Evolutionary conservation across 2,329 filamentous ascomycete species (phyloP).

Genomic region (Penicillium sp.): DNA sequence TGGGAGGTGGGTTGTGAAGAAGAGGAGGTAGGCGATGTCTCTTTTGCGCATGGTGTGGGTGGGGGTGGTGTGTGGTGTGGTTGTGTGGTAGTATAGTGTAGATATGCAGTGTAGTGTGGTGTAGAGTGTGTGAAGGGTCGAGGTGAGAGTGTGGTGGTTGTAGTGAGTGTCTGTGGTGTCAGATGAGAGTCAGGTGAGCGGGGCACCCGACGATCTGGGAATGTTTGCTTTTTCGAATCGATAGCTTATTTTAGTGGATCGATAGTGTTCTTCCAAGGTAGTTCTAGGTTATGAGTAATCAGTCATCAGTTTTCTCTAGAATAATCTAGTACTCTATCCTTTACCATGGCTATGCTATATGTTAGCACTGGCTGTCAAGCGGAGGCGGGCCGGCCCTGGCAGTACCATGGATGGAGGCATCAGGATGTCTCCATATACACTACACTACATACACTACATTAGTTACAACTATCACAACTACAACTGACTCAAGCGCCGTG

Average conservation of each 20-base stretch:
- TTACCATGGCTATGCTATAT: too few species aligned
- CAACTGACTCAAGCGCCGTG: too few species aligned
- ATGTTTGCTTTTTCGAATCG: slow-evolving; percentile 22
- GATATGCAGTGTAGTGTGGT: too few species aligned
- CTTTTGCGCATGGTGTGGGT: slow-evolving; percentile 34
- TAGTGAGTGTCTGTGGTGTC: background rate
- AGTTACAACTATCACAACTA: too few species aligned
- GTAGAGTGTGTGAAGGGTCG: background rate
- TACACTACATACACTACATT: too few species aligned
- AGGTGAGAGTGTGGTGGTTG: background rate
- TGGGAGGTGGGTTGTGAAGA: slow-evolving; percentile 66
- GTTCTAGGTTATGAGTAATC: too few species aligned
- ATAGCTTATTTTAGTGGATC: slow-evolving; percentile 20
- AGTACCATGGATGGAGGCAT: background rate
- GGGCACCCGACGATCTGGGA: slow-evolving; percentile 17
- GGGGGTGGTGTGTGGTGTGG: background rate
- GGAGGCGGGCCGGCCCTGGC: slow-evolving; percentile 2
- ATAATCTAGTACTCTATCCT: too few species aligned
- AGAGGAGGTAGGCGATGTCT: slow-evolving; percentile 54
- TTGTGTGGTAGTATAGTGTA: background rate
- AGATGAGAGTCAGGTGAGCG: slow-evolving; percentile 17
- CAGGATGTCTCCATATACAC: background rate
- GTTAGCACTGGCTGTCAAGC: background rate
- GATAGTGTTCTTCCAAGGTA: background rate
- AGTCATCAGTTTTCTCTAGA: too few species aligned